Evolutionary conservation across 176 grass and related monocot species (phyloP).

Genomic region (Cenchrus americanus): DNA sequence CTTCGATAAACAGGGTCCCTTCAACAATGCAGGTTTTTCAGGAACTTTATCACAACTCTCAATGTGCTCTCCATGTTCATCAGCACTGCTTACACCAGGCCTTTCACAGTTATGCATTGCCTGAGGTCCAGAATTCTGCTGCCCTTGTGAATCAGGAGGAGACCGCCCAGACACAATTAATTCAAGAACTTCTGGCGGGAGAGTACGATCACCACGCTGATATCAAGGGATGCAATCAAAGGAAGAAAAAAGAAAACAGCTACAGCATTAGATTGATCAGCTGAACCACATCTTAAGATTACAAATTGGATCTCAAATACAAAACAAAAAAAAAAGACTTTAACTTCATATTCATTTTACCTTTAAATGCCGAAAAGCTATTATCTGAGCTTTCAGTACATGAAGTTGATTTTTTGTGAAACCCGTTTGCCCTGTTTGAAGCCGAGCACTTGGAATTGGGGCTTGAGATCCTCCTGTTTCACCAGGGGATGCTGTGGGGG

Average conservation of each 20-base stretch:
- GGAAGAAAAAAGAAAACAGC: slow-evolving; percentile 18
- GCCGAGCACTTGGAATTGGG: slow-evolving; percentile 44
- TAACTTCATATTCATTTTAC: slow-evolving; percentile 49
- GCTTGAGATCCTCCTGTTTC: slow-evolving; percentile 46
- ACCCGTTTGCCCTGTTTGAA: slow-evolving; percentile 45
- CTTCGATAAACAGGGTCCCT: slow-evolving; percentile 63
- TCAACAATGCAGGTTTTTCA: slow-evolving; percentile 48
- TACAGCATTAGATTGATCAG: slow-evolving; percentile 26
- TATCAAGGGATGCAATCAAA: slow-evolving; percentile 33
- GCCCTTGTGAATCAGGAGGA: slow-evolving; percentile 50
- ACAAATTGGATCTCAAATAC: neutral
- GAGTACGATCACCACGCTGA: slow-evolving; percentile 87
- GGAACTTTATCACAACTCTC: slow-evolving; percentile 58
- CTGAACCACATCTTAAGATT: slow-evolving; percentile 32
- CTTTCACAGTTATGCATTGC: slow-evolving; percentile 42
- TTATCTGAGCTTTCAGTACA: slow-evolving; percentile 97
- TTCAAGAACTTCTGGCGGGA: slow-evolving; percentile 94
- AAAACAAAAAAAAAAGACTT: slow-evolving; percentile 12
- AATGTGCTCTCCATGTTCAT: slow-evolving; percentile 52
- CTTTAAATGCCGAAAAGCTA: slow-evolving; percentile 98
- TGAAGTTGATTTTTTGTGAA: slow-evolving; percentile 98
- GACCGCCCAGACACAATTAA: slow-evolving; percentile 61
- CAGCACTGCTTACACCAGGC: slow-evolving; percentile 35
- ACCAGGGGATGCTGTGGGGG: slow-evolving; percentile 34
- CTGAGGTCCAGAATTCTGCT: slow-evolving; percentile 42